Conservation (phyloP, 192 early-diverging fungal species). For the Podila verticillata region DNA sequence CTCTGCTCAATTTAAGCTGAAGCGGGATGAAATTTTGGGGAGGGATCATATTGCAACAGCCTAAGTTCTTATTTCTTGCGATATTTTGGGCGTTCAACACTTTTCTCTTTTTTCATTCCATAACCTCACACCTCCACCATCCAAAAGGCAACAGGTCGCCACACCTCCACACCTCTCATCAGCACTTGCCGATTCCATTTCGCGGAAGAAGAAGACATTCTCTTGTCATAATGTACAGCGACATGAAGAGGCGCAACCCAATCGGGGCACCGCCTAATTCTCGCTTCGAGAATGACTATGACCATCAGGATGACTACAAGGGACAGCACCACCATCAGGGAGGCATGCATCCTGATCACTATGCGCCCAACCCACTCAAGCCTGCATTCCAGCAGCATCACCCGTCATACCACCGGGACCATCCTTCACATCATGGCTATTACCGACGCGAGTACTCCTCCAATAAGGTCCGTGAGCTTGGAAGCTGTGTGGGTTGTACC, state of each 20-base stretch:
- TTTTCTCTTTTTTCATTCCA: no score
- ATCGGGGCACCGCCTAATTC: neutral
- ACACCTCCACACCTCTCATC: no score
- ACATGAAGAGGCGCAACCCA: slow-evolving; percentile 50
- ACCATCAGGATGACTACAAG: slow-evolving; percentile 7
- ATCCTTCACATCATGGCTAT: slow-evolving; percentile 22
- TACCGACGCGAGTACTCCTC: slow-evolving; percentile 49
- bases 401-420: slow-evolving; percentile 17
- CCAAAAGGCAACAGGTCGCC: no score
- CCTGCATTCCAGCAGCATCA: slow-evolving; percentile 46
- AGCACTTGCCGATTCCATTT: no score
- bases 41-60: no score
- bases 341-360: slow-evolving; percentile 20
- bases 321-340: neutral
- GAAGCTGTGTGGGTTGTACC: no score
- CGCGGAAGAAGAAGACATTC: neutral
- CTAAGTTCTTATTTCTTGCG: no score
- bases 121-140: no score
- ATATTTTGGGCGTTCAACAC: no score
- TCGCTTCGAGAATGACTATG: neutral
- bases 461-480: slow-evolving; percentile 53
- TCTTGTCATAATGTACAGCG: neutral
- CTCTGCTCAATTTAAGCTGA: no score
- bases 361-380: slow-evolving; percentile 40
- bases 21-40: no score